phyloP scores from a whole-genome alignment of 352 stramenopile genomes.

The Achlya hypogyna region DNA sequence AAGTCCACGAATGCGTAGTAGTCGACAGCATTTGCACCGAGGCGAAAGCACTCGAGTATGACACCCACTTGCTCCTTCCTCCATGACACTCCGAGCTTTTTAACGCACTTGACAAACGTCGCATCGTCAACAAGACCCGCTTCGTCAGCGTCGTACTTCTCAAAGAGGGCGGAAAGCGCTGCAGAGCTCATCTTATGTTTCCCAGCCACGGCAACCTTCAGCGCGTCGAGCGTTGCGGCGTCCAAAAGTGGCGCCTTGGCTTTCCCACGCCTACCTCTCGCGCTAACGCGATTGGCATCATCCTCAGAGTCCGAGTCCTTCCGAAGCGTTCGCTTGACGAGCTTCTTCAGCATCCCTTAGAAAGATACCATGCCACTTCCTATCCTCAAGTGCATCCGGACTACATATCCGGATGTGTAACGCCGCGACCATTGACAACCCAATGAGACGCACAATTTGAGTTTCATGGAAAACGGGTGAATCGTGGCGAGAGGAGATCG shows the following conservation, averaged over 20 bases:
- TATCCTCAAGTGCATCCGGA: not conserved
- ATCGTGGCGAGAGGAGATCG: too few relatives aligned
- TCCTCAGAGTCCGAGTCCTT: not conserved
- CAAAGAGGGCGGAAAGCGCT: constrained; percentile 26
- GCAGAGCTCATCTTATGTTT: not conserved
- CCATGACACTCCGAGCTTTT: constrained; percentile 41
- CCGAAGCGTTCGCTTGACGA: not conserved
- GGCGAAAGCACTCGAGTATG: constrained; percentile 35
- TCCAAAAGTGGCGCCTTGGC: not conserved
- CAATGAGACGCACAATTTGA: too few relatives aligned
- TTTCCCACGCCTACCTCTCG: not conserved
- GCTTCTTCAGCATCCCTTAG: not conserved
- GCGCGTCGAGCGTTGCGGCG: not conserved
- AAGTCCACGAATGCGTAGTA: constrained; percentile 58
- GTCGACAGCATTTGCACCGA: constrained; percentile 27
- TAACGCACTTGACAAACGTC: constrained; percentile 51
- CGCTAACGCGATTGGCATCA: not conserved
- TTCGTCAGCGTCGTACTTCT: constrained; percentile 38
- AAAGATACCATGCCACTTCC: not conserved
- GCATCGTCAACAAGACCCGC: constrained; percentile 27
- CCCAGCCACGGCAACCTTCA: not conserved
- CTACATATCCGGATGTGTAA: not conserved
- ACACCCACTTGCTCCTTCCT: constrained; percentile 31
- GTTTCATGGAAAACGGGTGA: too few relatives aligned
- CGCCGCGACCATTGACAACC: too few relatives aligned